Conservation (phyloP, 108 stramenopile species). For the Nitzschia sp. region DNA sequence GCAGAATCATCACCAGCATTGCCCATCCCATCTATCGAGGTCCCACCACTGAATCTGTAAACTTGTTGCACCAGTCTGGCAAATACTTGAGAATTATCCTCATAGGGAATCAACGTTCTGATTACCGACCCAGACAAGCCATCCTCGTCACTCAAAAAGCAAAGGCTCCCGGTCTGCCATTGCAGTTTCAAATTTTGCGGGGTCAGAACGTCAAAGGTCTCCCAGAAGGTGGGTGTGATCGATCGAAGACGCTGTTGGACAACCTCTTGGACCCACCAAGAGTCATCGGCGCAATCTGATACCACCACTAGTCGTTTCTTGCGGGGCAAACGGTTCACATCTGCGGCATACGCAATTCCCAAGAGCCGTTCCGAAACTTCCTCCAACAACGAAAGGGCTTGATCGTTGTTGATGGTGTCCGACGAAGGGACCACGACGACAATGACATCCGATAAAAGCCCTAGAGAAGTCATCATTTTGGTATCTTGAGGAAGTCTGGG, state of each 20-base stretch:
- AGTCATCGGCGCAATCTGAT: background rate
- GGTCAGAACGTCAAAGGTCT: constrained; percentile 3
- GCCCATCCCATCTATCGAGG: background rate
- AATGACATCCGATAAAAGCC: background rate
- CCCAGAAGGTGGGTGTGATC: background rate
- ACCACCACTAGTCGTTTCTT: background rate
- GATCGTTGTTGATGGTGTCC: background rate
- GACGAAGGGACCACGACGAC: background rate
- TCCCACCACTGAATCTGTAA: background rate
- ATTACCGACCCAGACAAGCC: background rate
- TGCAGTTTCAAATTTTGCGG: background rate
- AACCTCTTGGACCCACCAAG: constrained; percentile 5
- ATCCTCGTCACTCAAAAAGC: background rate
- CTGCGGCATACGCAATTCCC: background rate
- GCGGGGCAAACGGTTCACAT: background rate
- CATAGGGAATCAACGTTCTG: background rate
- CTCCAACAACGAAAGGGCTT: background rate
- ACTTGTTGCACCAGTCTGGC: background rate
- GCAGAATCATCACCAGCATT: too few relatives aligned
- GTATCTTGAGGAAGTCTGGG: background rate
- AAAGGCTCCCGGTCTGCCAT: background rate
- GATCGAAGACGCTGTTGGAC: background rate
- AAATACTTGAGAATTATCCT: background rate
- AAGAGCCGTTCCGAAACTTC: background rate
- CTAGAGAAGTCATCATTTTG: background rate